Percentiles rank a stretch among this genome's conserved stretches.
Evolutionary conservation across 371 early-diverging fungal genomes (phyloP).

Genomic region (Sporodiniella umbellata): DNA sequence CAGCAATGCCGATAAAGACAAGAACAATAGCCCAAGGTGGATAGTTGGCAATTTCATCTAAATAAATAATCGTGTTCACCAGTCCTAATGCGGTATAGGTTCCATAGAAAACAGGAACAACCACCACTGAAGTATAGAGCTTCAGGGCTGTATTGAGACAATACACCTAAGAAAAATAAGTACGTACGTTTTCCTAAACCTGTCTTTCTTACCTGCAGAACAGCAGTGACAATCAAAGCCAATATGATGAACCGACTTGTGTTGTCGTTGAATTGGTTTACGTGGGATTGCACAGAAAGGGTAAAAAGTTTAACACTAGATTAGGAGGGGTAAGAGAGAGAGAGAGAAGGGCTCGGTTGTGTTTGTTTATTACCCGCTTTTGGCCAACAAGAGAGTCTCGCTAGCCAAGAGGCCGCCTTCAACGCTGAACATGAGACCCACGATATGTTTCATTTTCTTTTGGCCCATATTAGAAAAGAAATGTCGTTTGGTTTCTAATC

Average conservation of each 20-base stretch:
- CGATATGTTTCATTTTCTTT: constrained; percentile 46
- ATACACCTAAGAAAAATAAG: constrained; percentile 43
- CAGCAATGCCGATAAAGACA: constrained; percentile 56
- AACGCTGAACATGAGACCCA: constrained; percentile 61
- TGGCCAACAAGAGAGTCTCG: constrained; percentile 63
- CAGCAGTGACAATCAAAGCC: constrained; percentile 54
- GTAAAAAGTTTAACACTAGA: constrained; percentile 56
- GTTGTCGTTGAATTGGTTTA: constrained; percentile 62
- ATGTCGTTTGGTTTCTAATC: constrained; percentile 27
- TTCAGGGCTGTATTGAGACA: constrained; percentile 68
- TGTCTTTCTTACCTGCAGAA: constrained; percentile 55
- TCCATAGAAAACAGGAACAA: constrained; percentile 71
- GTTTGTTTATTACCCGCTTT: constrained; percentile 51
- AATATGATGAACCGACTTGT: constrained; percentile 58
- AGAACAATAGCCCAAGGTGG: constrained; percentile 58
- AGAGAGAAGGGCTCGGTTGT: neutral
- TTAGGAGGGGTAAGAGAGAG: neutral
- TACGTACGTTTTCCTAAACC: neutral
- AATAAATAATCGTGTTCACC: constrained; percentile 64
- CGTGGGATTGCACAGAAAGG: constrained; percentile 46
- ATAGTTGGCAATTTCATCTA: constrained; percentile 54
- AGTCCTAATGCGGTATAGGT: constrained; percentile 65
- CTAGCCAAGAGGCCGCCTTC: constrained; percentile 66
- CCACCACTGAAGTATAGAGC: constrained; percentile 61
- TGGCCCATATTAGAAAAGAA: constrained; percentile 39